These are phyloP conservation scores for Podospora fimiseda DNA, from an alignment of 495 filamentous ascomycete genomes.

Conservation along the genomic window DNA sequence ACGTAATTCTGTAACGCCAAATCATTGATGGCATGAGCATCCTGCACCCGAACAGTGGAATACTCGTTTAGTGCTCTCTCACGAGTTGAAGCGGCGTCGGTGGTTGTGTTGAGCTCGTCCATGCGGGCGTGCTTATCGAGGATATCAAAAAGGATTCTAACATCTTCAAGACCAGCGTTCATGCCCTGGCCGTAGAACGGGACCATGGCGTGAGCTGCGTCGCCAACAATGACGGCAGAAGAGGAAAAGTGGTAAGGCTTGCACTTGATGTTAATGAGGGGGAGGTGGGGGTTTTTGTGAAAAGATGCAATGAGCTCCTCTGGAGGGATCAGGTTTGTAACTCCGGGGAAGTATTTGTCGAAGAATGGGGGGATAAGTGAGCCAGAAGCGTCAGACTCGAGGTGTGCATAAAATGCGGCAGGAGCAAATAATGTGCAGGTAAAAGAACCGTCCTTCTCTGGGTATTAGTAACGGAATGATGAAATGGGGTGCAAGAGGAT, in stretches of 20 bases:
- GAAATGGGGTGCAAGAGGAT: background rate
- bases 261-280: slow-evolving; percentile 89
- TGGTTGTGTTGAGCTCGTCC: slow-evolving; percentile 22
- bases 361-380: slow-evolving; percentile 63
- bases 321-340: slow-evolving; percentile 71
- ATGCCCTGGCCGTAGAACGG: slow-evolving; percentile 91
- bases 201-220: slow-evolving; percentile 96
- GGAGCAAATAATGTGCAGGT: slow-evolving; percentile 93
- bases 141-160: slow-evolving; percentile 68
- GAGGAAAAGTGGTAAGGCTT: slow-evolving; percentile 72
- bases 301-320: slow-evolving; percentile 66
- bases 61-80: slow-evolving; percentile 65
- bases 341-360: slow-evolving; percentile 72
- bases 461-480: background rate
- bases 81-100: slow-evolving; percentile 31
- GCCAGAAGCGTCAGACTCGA: slow-evolving; percentile 48
- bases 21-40: slow-evolving; percentile 87
- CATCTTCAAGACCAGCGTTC: slow-evolving; percentile 81
- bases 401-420: slow-evolving; percentile 46
- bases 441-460: slow-evolving; percentile 70
- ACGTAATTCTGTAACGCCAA: slow-evolving; percentile 85
- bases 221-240: slow-evolving; percentile 80
- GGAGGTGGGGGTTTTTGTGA: slow-evolving; percentile 73
- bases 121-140: slow-evolving; percentile 55
- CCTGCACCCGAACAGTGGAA: slow-evolving; percentile 59